phyloP scores from a whole-genome alignment of 1,139 yeast species.

The Sugiyamaella castrensis region DNA sequence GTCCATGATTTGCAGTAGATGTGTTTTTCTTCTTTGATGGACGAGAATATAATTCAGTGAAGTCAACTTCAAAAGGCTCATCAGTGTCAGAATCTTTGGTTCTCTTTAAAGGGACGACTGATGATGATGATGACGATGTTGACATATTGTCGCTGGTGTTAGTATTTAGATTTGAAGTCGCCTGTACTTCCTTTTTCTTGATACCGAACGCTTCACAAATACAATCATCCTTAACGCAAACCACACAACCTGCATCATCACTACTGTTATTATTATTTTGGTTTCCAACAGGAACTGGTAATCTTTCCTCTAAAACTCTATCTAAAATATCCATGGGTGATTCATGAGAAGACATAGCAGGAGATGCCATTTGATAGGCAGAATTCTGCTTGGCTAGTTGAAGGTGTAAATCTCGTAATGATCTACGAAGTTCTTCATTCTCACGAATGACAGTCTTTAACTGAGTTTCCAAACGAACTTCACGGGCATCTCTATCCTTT shows the following conservation, averaged over 20 bases:
- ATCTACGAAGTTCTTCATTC: conserved; percentile 21
- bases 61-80: conserved; percentile 34
- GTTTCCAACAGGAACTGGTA: conserved; percentile 33
- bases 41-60: conserved; percentile 30
- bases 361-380: conserved; percentile 39
- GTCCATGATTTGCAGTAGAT: background rate
- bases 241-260: conserved; percentile 52
- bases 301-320: conserved; percentile 39
- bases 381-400: conserved; percentile 15
- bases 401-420: conserved; percentile 19
- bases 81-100: conserved; percentile 10
- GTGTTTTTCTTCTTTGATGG: conserved; percentile 14
- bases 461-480: conserved; percentile 23
- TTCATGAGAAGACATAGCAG: conserved; percentile 47
- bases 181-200: background rate
- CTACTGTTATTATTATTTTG: conserved; percentile 1
- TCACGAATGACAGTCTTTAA: conserved; percentile 23
- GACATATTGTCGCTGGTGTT: background rate
- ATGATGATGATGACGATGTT: background rate
- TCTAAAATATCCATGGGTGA: conserved; percentile 39
- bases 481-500: conserved; percentile 45
- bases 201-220: conserved; percentile 63
- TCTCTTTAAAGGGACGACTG: conserved; percentile 8
- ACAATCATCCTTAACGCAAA: conserved; percentile 67
- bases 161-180: background rate